phyloP scores from a whole-genome alignment of 2,329 filamentous ascomycete species.

The Phoma sp. region DNA sequence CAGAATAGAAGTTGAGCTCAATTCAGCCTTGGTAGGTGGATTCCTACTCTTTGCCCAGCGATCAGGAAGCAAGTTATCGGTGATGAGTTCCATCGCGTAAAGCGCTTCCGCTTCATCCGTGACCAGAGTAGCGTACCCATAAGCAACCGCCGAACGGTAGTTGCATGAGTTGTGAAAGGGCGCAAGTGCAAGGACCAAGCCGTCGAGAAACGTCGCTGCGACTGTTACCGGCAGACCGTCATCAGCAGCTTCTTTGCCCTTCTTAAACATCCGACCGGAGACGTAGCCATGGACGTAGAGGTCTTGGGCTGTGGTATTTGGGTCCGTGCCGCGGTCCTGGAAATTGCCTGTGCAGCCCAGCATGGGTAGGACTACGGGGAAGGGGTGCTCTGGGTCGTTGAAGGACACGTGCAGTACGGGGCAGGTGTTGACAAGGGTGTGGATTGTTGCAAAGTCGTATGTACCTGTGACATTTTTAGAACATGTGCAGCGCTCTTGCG shows the following conservation, averaged over 20 bases:
- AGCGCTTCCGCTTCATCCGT: constrained; percentile 28
- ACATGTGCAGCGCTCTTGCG: neutral
- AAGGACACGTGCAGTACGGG: constrained; percentile 48
- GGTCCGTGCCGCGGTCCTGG: constrained; percentile 62
- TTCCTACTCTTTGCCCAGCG: constrained; percentile 41
- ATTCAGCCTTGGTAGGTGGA: constrained; percentile 38
- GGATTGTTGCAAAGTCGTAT: constrained; percentile 46
- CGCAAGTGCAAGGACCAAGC: constrained; percentile 42
- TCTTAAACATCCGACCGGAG: constrained; percentile 65
- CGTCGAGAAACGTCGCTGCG: constrained; percentile 52
- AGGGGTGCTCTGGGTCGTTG: constrained; percentile 56
- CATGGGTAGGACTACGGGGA: constrained; percentile 54
- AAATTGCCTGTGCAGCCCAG: constrained; percentile 46
- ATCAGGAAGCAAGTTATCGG: constrained; percentile 39
- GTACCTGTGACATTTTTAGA: constrained; percentile 19
- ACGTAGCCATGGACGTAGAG: constrained; percentile 47
- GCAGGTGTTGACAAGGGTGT: constrained; percentile 38
- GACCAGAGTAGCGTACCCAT: constrained; percentile 39
- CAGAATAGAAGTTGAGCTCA: constrained; percentile 38
- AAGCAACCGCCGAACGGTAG: constrained; percentile 40
- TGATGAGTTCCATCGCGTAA: constrained; percentile 42
- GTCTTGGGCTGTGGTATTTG: constrained; percentile 53
- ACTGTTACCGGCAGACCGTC: constrained; percentile 42
- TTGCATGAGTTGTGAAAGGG: constrained; percentile 48
- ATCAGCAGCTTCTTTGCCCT: constrained; percentile 19